Conservation (phyloP, 2,329 filamentous ascomycete species). For the Alternaria sp. region DNA sequence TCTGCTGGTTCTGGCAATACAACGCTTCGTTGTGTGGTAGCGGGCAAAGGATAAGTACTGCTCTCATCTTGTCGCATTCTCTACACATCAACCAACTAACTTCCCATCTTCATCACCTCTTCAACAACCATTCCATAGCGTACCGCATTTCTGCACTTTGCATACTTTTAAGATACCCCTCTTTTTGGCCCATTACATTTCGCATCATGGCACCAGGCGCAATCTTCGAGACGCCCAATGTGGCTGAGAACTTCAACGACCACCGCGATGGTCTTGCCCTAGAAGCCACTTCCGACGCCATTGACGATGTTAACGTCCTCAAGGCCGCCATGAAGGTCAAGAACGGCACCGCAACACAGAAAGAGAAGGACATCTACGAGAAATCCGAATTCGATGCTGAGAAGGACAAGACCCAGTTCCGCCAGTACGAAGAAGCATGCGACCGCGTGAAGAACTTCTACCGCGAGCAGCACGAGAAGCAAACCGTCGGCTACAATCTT, state of each 20-base stretch:
- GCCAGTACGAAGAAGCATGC: slow-evolving; percentile 83
- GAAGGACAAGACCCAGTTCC: slow-evolving; percentile 82
- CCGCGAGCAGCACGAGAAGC: slow-evolving; percentile 73
- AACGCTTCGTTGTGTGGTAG: slow-evolving; percentile 12
- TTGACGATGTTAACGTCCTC: slow-evolving; percentile 68
- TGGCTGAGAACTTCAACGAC: slow-evolving; percentile 56
- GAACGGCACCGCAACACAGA: slow-evolving; percentile 54
- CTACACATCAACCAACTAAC: slow-evolving; percentile 11
- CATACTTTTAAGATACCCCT: slow-evolving; percentile 30
- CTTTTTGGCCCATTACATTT: slow-evolving; percentile 6
- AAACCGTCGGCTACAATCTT: slow-evolving; percentile 85
- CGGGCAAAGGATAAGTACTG: slow-evolving; percentile 34
- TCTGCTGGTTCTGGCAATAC: slow-evolving; percentile 16
- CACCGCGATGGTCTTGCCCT: slow-evolving; percentile 65
- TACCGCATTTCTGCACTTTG: background rate
- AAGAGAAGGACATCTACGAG: slow-evolving; percentile 61
- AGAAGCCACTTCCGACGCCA: slow-evolving; percentile 66
- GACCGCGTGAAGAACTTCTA: slow-evolving; percentile 90
- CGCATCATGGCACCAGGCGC: slow-evolving; percentile 57
- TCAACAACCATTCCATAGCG: slow-evolving; percentile 5
- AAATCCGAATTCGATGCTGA: slow-evolving; percentile 73
- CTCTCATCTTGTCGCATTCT: slow-evolving; percentile 13
- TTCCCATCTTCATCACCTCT: slow-evolving; percentile 4
- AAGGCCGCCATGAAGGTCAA: slow-evolving; percentile 63
- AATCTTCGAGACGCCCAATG: slow-evolving; percentile 53